Base-by-base conservation (phyloP, 805 yeast species). In the Candida broadrunensis region DNA sequence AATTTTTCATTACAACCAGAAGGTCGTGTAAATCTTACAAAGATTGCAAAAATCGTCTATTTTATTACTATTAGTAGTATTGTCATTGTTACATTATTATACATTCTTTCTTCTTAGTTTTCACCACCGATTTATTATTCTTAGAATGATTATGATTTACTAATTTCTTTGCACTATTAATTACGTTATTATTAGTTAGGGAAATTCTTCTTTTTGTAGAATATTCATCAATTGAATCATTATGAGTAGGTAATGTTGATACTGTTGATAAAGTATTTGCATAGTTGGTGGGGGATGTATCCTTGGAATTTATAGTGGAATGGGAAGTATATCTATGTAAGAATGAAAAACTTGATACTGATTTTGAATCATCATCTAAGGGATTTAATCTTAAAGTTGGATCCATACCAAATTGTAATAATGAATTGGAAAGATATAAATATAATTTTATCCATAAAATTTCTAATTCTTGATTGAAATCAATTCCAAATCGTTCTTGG, bases 381-480 rank as follows among this genome's bases (percentile, higher is more conserved):
- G 29, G 18, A 13, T n/a, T 9, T 23, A 38, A 37, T 34, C 33
- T 35, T 27, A 44, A 30, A 2, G 63, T 49, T 2, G 83, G 82
- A 48, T 78, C 83, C 32, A 74, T 63, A 27, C 83, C 83, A 42
- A 77, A 77, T 54, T 81, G 83, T 15, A 84, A 53, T 34, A 85
- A 72, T 17, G 83, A 73, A 58, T 85, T 83, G 20, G 89, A 81
- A 48, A 85, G 61, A 56, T 80, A 85, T 42, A 82, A 67, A 62
- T 82, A 85, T 17, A 85, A 63, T 51, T 81, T 77, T 40, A 84
- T 77, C 90, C 91, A 85, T 41, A 81, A 75, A 42, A 78, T 72
- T 53, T 84, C 89, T 32, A 83, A 56, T 48, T 81, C 85, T 17
- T 77, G 58, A 12, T 81, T 73, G 55, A 83, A 83, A 15, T 66